phyloP scores from a whole-genome alignment of 371 early-diverging fungal genomes.

The Mortierella sp. region DNA sequence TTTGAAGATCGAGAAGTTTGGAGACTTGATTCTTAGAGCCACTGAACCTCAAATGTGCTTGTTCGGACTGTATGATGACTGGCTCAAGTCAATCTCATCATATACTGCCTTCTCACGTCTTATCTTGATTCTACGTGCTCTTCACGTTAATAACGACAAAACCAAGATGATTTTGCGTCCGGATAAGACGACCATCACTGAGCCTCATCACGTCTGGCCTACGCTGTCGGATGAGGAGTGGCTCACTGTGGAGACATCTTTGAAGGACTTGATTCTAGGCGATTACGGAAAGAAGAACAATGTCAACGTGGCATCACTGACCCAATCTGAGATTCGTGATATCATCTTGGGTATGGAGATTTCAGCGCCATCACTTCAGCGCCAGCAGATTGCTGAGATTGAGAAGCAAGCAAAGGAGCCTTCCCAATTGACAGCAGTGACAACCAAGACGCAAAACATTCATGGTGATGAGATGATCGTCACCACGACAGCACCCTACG shows the following conservation, averaged over 20 bases:
- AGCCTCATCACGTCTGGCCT: conserved; percentile 98
- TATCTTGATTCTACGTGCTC: conserved; percentile 95
- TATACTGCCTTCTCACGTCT: conserved; percentile 99
- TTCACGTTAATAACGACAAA: conserved; percentile 97
- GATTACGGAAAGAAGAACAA: conserved; percentile 99
- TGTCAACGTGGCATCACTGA: conserved; percentile 96
- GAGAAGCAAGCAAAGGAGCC: conserved; percentile 96
- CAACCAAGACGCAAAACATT: conserved; percentile 96
- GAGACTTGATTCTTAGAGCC: conserved; percentile 96
- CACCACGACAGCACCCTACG: conserved; percentile 97
- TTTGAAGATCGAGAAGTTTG: conserved; percentile 98
- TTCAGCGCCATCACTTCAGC: conserved; percentile 95
- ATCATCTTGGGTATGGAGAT: conserved; percentile 99
- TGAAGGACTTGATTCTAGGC: conserved; percentile 98
- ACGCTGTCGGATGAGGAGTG: conserved; percentile 96
- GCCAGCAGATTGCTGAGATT: conserved; percentile 97
- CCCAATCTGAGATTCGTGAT: conserved; percentile 98
- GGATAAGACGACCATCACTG: conserved; percentile 92
- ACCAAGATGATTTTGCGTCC: conserved; percentile 96
- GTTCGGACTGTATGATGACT: conserved; percentile 95
- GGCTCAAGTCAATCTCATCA: conserved; percentile 93
- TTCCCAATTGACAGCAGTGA: conserved; percentile 94
- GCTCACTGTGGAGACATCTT: conserved; percentile 95
- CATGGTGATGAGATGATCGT: conserved; percentile 99
- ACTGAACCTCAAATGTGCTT: conserved; percentile 96